Conservation (phyloP, 352 stramenopile species). For the Phytophthora vignae region DNA sequence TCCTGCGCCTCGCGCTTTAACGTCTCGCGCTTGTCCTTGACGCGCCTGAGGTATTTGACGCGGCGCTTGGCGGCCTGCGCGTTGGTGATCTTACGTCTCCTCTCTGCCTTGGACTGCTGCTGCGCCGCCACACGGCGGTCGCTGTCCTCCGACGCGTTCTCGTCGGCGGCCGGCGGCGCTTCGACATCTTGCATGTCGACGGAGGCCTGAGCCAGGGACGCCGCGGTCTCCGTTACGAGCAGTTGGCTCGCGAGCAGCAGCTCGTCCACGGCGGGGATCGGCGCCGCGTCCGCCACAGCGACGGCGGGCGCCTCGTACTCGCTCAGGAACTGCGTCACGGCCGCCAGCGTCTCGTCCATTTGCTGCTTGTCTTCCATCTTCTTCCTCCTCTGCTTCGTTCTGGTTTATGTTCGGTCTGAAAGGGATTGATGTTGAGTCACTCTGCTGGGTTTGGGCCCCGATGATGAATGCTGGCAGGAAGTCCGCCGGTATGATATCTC, state of each 20-base stretch:
- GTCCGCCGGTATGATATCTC: slow-evolving; percentile 9
- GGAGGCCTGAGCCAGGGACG: slow-evolving; percentile 25
- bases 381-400: neutral
- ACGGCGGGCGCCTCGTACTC: slow-evolving; percentile 20
- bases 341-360: slow-evolving; percentile 31
- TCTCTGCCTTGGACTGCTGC: slow-evolving; percentile 16
- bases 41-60: slow-evolving; percentile 33
- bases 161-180: neutral
- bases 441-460: too few species aligned
- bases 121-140: neutral
- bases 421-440: neutral
- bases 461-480: neutral
- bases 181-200: neutral
- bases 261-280: slow-evolving; percentile 11
- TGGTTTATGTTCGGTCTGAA: slow-evolving; percentile 22
- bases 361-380: slow-evolving; percentile 32
- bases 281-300: neutral
- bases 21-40: slow-evolving; percentile 36
- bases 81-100: slow-evolving; percentile 35
- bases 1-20: slow-evolving; percentile 13
- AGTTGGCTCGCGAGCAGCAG: slow-evolving; percentile 24
- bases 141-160: neutral
- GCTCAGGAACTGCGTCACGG: slow-evolving; percentile 31
- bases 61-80: slow-evolving; percentile 35
- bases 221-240: slow-evolving; percentile 29